Evolutionary conservation across 140 eudicot genomes (phyloP), one percentile per base, ranked within the genome.

Genomic region (Erigeron philadelphicus): DNA sequence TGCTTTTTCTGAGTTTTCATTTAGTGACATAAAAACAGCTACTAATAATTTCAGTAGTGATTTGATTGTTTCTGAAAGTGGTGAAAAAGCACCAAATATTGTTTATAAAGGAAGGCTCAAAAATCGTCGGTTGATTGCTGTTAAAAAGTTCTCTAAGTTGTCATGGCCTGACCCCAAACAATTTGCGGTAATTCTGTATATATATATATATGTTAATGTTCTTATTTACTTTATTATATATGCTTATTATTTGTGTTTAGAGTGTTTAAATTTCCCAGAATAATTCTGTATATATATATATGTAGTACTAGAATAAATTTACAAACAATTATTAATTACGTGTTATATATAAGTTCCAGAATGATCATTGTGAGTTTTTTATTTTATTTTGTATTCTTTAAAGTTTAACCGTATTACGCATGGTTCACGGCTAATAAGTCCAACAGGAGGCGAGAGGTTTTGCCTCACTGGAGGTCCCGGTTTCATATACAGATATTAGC

Each of bases 91-190:
- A 45, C 94, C 89, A 9, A 86, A 86, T 74, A 54, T 81, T 66
- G 94, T 86, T 9, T 86, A 83, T 68, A 86, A 86, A 77, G 94
- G 94, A 41, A 70, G 83, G 5, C 78, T 86, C 13, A 78, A 81
- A 69, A 77, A 84, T 55, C 81, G 82, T 11, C 87, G 84, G 61
- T 86, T 84, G 85, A 86, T 86, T 50, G 94, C 94, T 16, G 89
- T 86, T 48, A 86, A 86, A 83, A 86, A 86, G 58, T 86, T 86
- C 41, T 65, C 87, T 25, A 86, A 79, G 68, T 48, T 79, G 73
- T 83, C 89, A 8, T 86, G 94, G 94, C 94, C 94, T 15, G 94
- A 86, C 74, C 83, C 94, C 2, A 86, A 84, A 55, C 94, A 86
- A 61, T 86, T 86, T 75, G 89, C 81, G 79, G 94, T 86, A 78